phyloP scores from a whole-genome alignment of 495 filamentous ascomycete genomes.

The Penicillium alfredii region DNA sequence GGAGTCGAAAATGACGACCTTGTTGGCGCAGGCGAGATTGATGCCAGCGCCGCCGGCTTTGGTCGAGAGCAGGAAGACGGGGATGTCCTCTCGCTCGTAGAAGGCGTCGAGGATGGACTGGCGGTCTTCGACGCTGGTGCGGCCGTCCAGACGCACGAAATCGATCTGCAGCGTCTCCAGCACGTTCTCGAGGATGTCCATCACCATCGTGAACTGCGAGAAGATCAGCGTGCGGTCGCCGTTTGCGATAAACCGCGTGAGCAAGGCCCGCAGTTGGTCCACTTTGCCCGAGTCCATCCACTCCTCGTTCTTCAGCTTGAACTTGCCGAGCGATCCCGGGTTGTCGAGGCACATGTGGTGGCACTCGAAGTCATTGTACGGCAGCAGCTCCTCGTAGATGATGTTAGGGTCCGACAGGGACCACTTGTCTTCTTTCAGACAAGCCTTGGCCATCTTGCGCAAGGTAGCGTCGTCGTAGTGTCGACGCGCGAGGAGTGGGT shows the following conservation, averaged over 20 bases:
- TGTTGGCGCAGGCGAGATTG: constrained; percentile 91
- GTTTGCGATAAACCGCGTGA: constrained; percentile 65
- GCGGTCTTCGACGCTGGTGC: constrained; percentile 73
- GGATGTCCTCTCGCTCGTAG: constrained; percentile 66
- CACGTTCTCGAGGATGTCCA: constrained; percentile 82
- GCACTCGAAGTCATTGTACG: constrained; percentile 76
- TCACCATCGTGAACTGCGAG: constrained; percentile 84
- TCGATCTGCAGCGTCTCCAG: constrained; percentile 65
- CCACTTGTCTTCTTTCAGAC: constrained; percentile 60
- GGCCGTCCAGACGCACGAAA: constrained; percentile 78
- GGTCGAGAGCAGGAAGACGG: constrained; percentile 88
- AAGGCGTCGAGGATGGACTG: constrained; percentile 82
- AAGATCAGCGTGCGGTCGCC: constrained; percentile 87
- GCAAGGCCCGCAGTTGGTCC: constrained; percentile 63
- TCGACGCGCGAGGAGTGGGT: constrained; percentile 78
- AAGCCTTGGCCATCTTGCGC: constrained; percentile 67
- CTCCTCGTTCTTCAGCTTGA: constrained; percentile 62
- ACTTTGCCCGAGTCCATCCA: constrained; percentile 97
- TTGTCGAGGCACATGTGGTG: constrained; percentile 71
- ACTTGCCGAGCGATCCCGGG: constrained; percentile 60
- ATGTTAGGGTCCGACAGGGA: constrained; percentile 54
- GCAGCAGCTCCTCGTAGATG: constrained; percentile 64
- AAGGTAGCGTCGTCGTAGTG: constrained; percentile 70
- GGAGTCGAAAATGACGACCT: constrained; percentile 94
- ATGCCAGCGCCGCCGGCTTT: constrained; percentile 93